Evolutionary conservation across 352 stramenopile genomes (phyloP), one percentile per base, ranked within the genome.

Genomic region (Albugo candida): DNA sequence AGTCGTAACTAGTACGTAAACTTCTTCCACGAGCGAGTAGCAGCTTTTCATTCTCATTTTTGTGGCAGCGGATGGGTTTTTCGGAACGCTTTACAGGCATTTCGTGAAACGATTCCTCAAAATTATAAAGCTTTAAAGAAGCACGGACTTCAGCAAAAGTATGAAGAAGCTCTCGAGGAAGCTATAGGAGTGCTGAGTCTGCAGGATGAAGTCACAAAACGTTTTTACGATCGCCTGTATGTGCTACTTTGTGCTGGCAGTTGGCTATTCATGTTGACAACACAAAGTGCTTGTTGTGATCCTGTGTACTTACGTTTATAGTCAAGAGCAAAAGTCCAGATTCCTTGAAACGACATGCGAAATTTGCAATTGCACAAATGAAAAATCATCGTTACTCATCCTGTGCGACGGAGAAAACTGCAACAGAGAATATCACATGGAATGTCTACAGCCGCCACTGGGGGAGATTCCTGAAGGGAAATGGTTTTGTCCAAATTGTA

Each of bases 351-450:
- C 87, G 55, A 72, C 78, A n/a, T 91, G 78, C 36, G 72, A 83
- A 47, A 61, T 71, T 17, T 91, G 78, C 54, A 86, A 83, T 38
- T 71, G 74, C 50, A 73, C 86, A 38, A 71, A 81, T 21, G 70
- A 84, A 31, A 69, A 87, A 53, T 83, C 77, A 39, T 88, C 75
- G 41, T 64, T 82, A 48, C 53, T 86, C 5, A 84, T 91, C 49
- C 57, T 91, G n/a, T 92, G 78, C 42, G 78, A 92, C 35, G 75
- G 75, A 16, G 65, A 80, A 27, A 63, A 76, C 41, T 92, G 78
- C 56, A 81, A 83, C 49, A 69, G 71, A 0, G 75, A 88, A 55
- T 92, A 83, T 54, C 78, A 92, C 54, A 88, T 87, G 73, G 79
- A 81, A 39, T 92, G 78, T 44, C 57, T 92, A 21, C 65, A 40